phyloP scores from a whole-genome alignment of 352 stramenopile genomes.

The Phytopythium sindhum region DNA sequence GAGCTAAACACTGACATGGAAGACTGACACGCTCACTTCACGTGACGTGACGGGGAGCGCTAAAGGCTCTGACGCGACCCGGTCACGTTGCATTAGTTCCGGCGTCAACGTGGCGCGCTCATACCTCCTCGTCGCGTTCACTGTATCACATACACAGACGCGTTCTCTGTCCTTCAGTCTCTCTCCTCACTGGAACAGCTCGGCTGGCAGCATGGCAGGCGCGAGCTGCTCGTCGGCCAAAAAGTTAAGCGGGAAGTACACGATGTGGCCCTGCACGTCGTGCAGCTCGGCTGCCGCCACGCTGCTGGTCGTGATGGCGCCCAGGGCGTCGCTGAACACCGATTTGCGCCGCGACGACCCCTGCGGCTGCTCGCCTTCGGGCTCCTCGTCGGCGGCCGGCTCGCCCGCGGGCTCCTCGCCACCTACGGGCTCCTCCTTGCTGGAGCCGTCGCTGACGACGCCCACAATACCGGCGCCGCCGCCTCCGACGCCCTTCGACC shows the following conservation, averaged over 20 bases:
- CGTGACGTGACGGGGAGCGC: too few relatives aligned
- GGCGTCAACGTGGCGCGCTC: not conserved
- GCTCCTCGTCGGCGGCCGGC: slow-evolving; percentile 3
- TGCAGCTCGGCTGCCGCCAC: slow-evolving; percentile 37
- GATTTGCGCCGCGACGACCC: slow-evolving; percentile 19
- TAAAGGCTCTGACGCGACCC: too few relatives aligned
- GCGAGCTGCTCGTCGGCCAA: slow-evolving; percentile 73
- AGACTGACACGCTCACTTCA: too few relatives aligned
- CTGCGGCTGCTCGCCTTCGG: not conserved
- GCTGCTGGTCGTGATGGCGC: slow-evolving; percentile 58
- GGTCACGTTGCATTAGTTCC: too few relatives aligned
- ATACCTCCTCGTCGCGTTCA: not conserved
- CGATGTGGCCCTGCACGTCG: slow-evolving; percentile 73
- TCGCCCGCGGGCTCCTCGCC: slow-evolving; percentile 3
- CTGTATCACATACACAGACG: too few relatives aligned
- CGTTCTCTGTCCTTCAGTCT: too few relatives aligned
- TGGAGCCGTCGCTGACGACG: not conserved
- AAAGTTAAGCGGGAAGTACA: slow-evolving; percentile 88
- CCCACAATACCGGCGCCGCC: slow-evolving; percentile 2
- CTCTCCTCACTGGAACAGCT: slow-evolving; percentile 71
- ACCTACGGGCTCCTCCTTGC: not conserved
- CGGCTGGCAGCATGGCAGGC: slow-evolving; percentile 71
- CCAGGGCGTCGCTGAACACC: slow-evolving; percentile 45
- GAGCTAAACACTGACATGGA: too few relatives aligned
- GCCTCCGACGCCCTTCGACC: slow-evolving; percentile 10